phyloP scores from a whole-genome alignment of 768 basidiomycete species.

The Hygrocybe punicea region DNA sequence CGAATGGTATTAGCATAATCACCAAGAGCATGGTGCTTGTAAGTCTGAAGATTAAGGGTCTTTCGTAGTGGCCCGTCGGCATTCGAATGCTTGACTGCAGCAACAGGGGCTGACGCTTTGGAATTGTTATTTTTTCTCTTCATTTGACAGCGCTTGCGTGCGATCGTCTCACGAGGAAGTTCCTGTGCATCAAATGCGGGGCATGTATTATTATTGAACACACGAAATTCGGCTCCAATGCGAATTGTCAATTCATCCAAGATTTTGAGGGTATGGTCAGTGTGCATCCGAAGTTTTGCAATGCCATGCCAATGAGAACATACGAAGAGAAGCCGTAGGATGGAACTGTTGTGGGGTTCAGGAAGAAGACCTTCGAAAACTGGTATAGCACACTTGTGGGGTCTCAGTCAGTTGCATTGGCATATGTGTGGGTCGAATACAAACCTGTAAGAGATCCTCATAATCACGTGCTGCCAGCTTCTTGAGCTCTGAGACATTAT shows the following conservation, averaged over 20 bases:
- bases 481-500: conserved; percentile 20
- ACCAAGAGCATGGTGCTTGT: conserved; percentile 40
- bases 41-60: conserved; percentile 30
- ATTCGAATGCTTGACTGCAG: not conserved
- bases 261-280: conserved; percentile 26
- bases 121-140: not conserved
- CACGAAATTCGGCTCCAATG: conserved; percentile 26
- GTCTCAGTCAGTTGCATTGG: conserved; percentile 6
- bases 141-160: conserved; percentile 20
- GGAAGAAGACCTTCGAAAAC: conserved; percentile 37
- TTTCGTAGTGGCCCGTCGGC: conserved; percentile 8
- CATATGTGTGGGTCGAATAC: not conserved
- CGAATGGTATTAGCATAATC: conserved; percentile 34
- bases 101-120: not conserved
- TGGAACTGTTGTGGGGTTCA: conserved; percentile 19
- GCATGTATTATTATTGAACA: conserved; percentile 28
- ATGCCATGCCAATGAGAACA: conserved; percentile 37
- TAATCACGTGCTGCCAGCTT: conserved; percentile 27
- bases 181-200: conserved; percentile 27
- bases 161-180: conserved; percentile 36
- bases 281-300: conserved; percentile 41
- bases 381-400: conserved; percentile 35
- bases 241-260: conserved; percentile 20
- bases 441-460: conserved; percentile 32
- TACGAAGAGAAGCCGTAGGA: conserved; percentile 34